Conservation (phyloP, 2,329 filamentous ascomycete genomes). For the Sclerotinia trifoliorum region DNA sequence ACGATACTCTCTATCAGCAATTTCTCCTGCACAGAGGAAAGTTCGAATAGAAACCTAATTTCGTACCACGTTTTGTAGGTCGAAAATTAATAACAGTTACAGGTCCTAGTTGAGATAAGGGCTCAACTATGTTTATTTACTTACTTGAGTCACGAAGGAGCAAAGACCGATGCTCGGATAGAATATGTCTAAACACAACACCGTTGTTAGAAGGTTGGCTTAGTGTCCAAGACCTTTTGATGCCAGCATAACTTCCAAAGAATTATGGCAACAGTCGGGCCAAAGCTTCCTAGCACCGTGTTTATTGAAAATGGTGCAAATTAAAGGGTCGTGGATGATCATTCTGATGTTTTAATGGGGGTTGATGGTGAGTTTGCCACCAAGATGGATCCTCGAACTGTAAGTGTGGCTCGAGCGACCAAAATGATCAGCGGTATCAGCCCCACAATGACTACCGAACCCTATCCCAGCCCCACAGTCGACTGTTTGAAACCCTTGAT, state of each 20-base stretch:
- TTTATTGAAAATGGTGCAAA: neutral
- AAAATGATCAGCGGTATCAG: conserved; percentile 4
- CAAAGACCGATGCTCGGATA: neutral
- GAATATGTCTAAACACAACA: neutral
- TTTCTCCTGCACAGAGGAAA: too few relatives aligned
- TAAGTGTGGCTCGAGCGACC: neutral
- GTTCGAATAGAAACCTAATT: too few relatives aligned
- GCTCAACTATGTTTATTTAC: neutral
- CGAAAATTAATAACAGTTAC: neutral
- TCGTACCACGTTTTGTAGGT: neutral
- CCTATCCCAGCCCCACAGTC: neutral
- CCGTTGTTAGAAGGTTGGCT: neutral
- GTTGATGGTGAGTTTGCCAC: neutral
- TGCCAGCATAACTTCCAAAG: neutral
- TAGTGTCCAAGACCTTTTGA: neutral
- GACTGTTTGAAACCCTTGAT: too few relatives aligned
- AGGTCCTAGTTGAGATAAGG: neutral
- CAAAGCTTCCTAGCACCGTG: neutral
- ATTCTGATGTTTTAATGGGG: neutral
- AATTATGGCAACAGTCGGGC: neutral
- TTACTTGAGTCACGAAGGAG: neutral
- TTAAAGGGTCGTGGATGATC: neutral
- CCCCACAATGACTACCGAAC: neutral
- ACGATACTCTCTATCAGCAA: too few relatives aligned
- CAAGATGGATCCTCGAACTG: neutral